Base-by-base conservation (phyloP, 352 stramenopile species). In the Vaucheria bursata region DNA sequence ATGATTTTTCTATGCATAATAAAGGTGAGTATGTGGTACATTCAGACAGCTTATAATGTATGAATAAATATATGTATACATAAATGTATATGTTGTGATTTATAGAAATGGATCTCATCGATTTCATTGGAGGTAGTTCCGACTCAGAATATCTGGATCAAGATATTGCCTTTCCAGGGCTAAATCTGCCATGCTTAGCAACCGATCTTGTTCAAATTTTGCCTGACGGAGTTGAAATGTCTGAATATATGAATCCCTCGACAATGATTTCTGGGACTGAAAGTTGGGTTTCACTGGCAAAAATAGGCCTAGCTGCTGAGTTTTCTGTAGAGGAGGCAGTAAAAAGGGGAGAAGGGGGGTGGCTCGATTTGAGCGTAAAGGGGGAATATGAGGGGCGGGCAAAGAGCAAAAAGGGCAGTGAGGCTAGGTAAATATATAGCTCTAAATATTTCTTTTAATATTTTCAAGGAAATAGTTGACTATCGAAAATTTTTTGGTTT, bases 321-420 rank as follows among this genome's bases (percentile, higher is more conserved):
- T 25, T 59, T 25, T 32, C 73, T 74, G 36, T n/a, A 49, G 2
- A 34, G 33, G 70, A 29, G 37, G 37, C 33, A 50, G 1, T 72
- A 71, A 33, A 37, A 66, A 12, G 73, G 39, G 6, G n/a, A 29
- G 73, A 73, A 66, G 73, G 73, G 71, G 53, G 35, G 40, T 7
- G 59, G 53, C 59, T 73, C 71, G 50, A 53, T 78, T 59, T 12
- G 32, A 2, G 36, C 73, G 2, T 73, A 66, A 31, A 49, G 64
- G 50, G 59, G 3, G 1, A 45, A 36, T 0, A 31, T 8, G 53
- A 12, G 35, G 1, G 40, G 52, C 29, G 53, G 59, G 12, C 25
- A 1, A 8, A 32, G 18, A 29, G 72, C 37, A 18, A 67, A 29
- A 6, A 67, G 32, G 34, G 73, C 64, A 12, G 36, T 50, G 5